Conservation (phyloP, 495 filamentous ascomycete species). For the Talaromyces proteolyticus region DNA sequence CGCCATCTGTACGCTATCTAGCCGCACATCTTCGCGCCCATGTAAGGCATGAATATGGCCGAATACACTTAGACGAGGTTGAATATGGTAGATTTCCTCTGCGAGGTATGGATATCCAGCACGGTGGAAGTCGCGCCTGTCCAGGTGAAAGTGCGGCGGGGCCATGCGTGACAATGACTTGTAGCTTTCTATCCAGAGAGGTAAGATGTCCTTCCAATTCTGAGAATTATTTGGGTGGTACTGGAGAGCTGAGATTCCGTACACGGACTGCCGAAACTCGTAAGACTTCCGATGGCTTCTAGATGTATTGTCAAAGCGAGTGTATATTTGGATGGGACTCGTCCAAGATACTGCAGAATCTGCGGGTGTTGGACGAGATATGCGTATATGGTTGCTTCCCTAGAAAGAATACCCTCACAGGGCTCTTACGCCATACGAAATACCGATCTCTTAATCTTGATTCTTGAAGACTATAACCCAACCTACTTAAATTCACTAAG, state of each 20-base stretch:
- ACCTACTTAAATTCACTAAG: too few species aligned
- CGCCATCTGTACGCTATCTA: not conserved
- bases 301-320: too few species aligned
- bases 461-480: too few species aligned
- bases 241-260: slow-evolving; percentile 43
- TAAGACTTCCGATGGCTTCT: too few species aligned
- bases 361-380: too few species aligned
- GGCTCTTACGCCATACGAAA: too few species aligned
- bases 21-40: not conserved
- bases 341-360: too few species aligned
- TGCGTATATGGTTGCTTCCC: too few species aligned
- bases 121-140: slow-evolving; percentile 27
- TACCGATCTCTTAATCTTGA: too few species aligned
- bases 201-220: slow-evolving; percentile 4
- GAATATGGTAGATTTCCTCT: slow-evolving; percentile 54
- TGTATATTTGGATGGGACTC: too few species aligned
- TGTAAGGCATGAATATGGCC: slow-evolving; percentile 56
- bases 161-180: slow-evolving; percentile 66
- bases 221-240: slow-evolving; percentile 7
- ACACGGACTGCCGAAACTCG: slow-evolving; percentile 44
- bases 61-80: slow-evolving; percentile 62
- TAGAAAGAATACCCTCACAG: too few species aligned
- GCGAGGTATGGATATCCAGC: slow-evolving; percentile 58
- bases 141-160: slow-evolving; percentile 50
- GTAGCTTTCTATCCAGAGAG: slow-evolving; percentile 32